phyloP scores from a whole-genome alignment of 345 rosid species.

The Eucalyptus victrix region DNA sequence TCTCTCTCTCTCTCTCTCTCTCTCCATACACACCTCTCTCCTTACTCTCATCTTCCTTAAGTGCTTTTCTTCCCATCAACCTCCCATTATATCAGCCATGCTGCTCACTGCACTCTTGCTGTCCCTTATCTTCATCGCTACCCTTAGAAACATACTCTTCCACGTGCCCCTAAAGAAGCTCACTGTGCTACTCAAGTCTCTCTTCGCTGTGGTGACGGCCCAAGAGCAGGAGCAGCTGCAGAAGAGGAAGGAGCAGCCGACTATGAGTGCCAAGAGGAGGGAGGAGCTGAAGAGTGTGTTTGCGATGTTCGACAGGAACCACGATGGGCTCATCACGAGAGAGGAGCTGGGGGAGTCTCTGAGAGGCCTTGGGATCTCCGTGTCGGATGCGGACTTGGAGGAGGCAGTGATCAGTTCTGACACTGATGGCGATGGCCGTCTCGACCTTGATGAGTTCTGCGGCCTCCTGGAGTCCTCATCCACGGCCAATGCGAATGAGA shows the following conservation, averaged over 20 bases:
- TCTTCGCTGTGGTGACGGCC: neutral
- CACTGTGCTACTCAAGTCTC: neutral
- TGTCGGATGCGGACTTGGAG: slow-evolving; percentile 43
- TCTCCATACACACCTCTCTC: neutral
- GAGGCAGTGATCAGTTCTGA: slow-evolving; percentile 75
- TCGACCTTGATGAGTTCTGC: slow-evolving; percentile 83
- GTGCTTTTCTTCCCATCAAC: neutral
- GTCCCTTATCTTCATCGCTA: neutral
- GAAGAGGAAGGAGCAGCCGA: neutral
- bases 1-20: neutral
- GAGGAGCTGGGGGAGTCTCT: slow-evolving; percentile 62
- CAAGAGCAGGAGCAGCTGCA: neutral
- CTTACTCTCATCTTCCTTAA: neutral
- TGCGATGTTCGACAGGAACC: slow-evolving; percentile 72
- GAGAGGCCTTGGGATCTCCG: slow-evolving; percentile 52
- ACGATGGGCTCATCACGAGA: slow-evolving; percentile 68
- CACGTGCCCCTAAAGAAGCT: neutral
- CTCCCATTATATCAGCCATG: neutral
- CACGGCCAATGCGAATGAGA: slow-evolving; percentile 66
- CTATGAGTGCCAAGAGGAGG: neutral
- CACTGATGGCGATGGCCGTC: slow-evolving; percentile 62
- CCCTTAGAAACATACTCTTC: neutral
- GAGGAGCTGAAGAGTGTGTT: slow-evolving; percentile 60
- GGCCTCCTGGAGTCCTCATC: slow-evolving; percentile 14
- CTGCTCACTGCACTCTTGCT: neutral